These are phyloP conservation scores for Brachypodium distachyon DNA, from an alignment of 202 grass and related monocot species.

Conservation along the genomic window DNA sequence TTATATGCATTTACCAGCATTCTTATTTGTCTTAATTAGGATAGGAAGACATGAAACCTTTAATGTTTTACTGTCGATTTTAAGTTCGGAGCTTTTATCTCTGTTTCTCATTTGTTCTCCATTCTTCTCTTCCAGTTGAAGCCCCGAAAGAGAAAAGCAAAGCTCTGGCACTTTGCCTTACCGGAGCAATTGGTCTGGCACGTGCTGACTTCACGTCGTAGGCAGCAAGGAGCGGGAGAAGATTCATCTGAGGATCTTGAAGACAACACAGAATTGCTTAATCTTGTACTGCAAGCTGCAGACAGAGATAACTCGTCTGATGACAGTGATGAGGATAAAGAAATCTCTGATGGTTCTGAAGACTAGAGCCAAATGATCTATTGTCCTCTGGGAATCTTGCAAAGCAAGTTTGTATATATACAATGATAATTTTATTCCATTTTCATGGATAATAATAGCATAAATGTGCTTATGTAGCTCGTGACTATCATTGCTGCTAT, in stretches of 20 bases:
- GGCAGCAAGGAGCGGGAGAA: conserved; percentile 23
- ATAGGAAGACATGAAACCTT: neutral
- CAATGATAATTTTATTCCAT: neutral
- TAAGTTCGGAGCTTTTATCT: neutral
- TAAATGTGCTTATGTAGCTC: neutral
- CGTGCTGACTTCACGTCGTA: conserved; percentile 23
- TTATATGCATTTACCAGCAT: neutral
- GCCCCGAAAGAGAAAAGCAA: conserved; percentile 60
- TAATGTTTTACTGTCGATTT: neutral
- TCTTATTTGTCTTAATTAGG: neutral
- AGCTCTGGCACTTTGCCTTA: conserved; percentile 35
- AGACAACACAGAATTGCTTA: conserved; percentile 31
- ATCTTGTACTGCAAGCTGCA: conserved; percentile 38
- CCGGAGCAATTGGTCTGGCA: conserved; percentile 43
- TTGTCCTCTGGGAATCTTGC: neutral
- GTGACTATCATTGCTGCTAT: neutral
- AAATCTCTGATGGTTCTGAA: conserved; percentile 39
- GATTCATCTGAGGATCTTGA: conserved; percentile 20
- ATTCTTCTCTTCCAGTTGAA: conserved; percentile 10
- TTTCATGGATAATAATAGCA: conserved; percentile 6
- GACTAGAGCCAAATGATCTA: conserved; percentile 31
- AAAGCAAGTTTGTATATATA: conserved; percentile 32
- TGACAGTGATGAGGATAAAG: conserved; percentile 33
- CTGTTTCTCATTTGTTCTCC: conserved; percentile 1
- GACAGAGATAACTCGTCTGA: conserved; percentile 35